A percentile compares a stretch with the other conserved stretches of the same genome.
Conservation (phyloP, 2,329 filamentous ascomycete genomes). For the Sporothrix humicola region DNA sequence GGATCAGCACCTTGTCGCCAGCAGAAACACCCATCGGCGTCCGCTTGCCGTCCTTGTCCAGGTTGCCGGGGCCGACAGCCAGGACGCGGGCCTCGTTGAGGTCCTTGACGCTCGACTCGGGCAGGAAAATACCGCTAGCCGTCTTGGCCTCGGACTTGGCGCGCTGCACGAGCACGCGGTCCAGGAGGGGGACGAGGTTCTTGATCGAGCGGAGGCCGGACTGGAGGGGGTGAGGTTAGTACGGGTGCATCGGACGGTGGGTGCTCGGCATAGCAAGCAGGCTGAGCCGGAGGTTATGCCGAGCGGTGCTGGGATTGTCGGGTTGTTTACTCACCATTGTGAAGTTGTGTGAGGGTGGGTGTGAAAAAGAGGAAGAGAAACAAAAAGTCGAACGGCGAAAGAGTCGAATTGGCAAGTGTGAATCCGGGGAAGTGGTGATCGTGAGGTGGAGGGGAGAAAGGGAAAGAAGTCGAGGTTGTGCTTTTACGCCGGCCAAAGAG, state of each 20-base stretch:
- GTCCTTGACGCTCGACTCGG: constrained; percentile 96
- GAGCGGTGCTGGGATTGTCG: neutral
- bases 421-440: constrained; percentile 7
- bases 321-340: constrained; percentile 40
- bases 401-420: constrained; percentile 17
- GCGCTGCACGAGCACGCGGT: constrained; percentile 97
- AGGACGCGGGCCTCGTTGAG: constrained; percentile 97
- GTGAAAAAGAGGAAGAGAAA: neutral
- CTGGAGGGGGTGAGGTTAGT: constrained; percentile 46
- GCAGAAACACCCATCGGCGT: constrained; percentile 79
- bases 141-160: constrained; percentile 97
- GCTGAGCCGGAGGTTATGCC: neutral
- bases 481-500: constrained; percentile 28
- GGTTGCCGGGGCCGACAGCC: constrained; percentile 85
- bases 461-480: constrained; percentile 20
- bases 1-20: constrained; percentile 94
- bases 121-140: constrained; percentile 94
- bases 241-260: neutral
- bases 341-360: constrained; percentile 16
- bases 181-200: constrained; percentile 90
- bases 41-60: constrained; percentile 89
- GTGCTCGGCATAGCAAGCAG: constrained; percentile 12
- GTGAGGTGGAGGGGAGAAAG: neutral
- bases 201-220: constrained; percentile 89
- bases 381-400: constrained; percentile 15